Evolutionary conservation across 2,329 filamentous ascomycete species (phyloP).

Genomic region (Colletotrichum camelliae): DNA sequence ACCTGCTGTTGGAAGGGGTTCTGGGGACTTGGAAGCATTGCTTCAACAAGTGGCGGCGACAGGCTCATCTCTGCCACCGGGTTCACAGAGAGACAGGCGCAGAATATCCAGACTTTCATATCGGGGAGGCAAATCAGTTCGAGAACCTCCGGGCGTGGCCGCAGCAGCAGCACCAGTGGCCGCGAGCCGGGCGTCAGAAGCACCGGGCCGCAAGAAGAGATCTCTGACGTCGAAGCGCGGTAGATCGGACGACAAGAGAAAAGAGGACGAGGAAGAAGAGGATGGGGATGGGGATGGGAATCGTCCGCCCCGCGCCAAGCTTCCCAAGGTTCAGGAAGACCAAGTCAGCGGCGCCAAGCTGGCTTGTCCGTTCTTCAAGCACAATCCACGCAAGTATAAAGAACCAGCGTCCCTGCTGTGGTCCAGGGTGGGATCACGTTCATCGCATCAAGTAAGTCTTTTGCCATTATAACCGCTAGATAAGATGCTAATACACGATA

Average conservation of each 20-base stretch:
- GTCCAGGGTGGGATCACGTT: slow-evolving; percentile 41
- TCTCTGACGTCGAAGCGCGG: background rate
- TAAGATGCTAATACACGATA: background rate
- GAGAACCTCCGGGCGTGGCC: too few species aligned
- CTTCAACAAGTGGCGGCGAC: too few species aligned
- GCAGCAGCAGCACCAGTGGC: too few species aligned
- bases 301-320: background rate
- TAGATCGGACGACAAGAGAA: background rate
- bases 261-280: background rate
- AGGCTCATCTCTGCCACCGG: too few species aligned
- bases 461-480: fast-evolving
- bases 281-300: background rate
- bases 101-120: too few species aligned
- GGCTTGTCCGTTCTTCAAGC: slow-evolving; percentile 46
- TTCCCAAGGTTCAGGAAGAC: slow-evolving; percentile 6
- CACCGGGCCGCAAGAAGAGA: background rate
- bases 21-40: too few species aligned
- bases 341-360: slow-evolving; percentile 18
- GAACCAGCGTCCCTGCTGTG: slow-evolving; percentile 38
- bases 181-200: too few species aligned
- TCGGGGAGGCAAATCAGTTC: too few species aligned
- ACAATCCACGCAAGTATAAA: slow-evolving; percentile 39
- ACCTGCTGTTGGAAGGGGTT: too few species aligned
- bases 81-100: too few species aligned
- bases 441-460: slow-evolving; percentile 41